phyloP scores from a whole-genome alignment of 2,329 filamentous ascomycete species.

The Exophiala spinifera region DNA sequence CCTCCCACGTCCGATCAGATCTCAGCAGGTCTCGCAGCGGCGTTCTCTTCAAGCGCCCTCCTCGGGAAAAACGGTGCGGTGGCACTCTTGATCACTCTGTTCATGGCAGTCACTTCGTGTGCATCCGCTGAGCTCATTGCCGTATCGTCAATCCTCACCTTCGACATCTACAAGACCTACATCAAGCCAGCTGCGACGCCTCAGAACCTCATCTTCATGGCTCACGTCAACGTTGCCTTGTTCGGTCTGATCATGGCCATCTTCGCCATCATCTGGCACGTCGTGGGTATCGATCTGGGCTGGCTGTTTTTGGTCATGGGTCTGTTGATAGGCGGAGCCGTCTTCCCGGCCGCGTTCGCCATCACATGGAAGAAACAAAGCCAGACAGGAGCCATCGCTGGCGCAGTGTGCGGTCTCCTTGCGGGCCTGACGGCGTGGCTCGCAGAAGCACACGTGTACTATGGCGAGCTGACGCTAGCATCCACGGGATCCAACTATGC shows the following conservation, averaged over 20 bases:
- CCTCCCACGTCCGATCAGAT: slow-evolving; percentile 26
- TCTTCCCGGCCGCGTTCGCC: slow-evolving; percentile 75
- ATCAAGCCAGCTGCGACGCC: slow-evolving; percentile 73
- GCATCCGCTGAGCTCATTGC: slow-evolving; percentile 81
- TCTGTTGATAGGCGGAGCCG: slow-evolving; percentile 79
- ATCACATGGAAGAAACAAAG: slow-evolving; percentile 79
- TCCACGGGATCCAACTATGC: slow-evolving; percentile 71
- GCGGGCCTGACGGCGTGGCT: slow-evolving; percentile 73
- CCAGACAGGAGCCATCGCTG: slow-evolving; percentile 46
- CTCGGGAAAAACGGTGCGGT: slow-evolving; percentile 31
- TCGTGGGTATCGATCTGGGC: slow-evolving; percentile 20
- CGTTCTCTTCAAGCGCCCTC: slow-evolving; percentile 29
- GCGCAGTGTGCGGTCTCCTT: slow-evolving; percentile 60
- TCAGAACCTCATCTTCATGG: slow-evolving; percentile 73
- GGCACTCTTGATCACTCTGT: slow-evolving; percentile 30
- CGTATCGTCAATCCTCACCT: slow-evolving; percentile 81
- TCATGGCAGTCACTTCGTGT: slow-evolving; percentile 66
- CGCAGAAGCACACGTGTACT: slow-evolving; percentile 68
- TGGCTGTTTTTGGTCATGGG: slow-evolving; percentile 63
- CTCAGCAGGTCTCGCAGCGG: slow-evolving; percentile 28
- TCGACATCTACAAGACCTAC: slow-evolving; percentile 85
- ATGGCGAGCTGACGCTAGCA: slow-evolving; percentile 64
- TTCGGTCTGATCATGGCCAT: slow-evolving; percentile 45
- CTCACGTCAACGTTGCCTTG: slow-evolving; percentile 66
- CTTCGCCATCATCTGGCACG: slow-evolving; percentile 23